Base-by-base conservation (phyloP, 805 yeast genomes). In the Metschnikowia baotianmanensis region DNA sequence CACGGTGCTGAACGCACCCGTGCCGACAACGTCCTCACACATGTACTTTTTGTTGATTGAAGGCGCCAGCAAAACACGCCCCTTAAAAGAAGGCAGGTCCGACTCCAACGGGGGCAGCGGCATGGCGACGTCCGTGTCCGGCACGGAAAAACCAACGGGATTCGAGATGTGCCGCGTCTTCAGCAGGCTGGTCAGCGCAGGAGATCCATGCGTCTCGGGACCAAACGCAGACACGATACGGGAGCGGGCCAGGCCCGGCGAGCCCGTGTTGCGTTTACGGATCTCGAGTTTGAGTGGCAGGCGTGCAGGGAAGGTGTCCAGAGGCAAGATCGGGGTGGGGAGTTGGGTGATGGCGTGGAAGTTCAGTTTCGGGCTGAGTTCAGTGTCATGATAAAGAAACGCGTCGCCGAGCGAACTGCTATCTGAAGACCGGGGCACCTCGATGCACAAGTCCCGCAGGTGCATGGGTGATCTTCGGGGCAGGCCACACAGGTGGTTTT, bases 1-100 rank as follows among this genome's bases (percentile, higher is more conserved):
- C 9, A 85, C 93, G 6, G 70, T 72, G 57, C 88, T 81, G 58
- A 84, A 85, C 21, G 80, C 75, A 0, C 95, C 95, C 16, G 66
- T 52, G 1, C 95, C 95, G 4, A 85, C 66, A 31, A 72, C 39
- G 9, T 35, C 33, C 16, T 33, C 46, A 23, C 45, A 56, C 12
- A 24, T 25, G 40, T 39, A 56, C 11, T 39, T 24, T 16, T 27
- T 34, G 16, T 31, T 30, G 4, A 40, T 23, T 16, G 19, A 31
- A 5, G 49, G 41, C 6, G 57, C 54, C 12, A 22, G 26, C 25
- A 48, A 53, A 9, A 37, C 42, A 11, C 29, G 38, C 6, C 40
- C 38, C 22, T 24, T 16, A 17, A 26, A 31, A 6, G 19, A 19
- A 6, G 30, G 33, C 6, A 31, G 7, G 20, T 38, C 47, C 15